These are phyloP conservation scores for Beauveria scarabaeidicola DNA, from an alignment of 2,329 filamentous ascomycete species.

Conservation along the genomic window DNA sequence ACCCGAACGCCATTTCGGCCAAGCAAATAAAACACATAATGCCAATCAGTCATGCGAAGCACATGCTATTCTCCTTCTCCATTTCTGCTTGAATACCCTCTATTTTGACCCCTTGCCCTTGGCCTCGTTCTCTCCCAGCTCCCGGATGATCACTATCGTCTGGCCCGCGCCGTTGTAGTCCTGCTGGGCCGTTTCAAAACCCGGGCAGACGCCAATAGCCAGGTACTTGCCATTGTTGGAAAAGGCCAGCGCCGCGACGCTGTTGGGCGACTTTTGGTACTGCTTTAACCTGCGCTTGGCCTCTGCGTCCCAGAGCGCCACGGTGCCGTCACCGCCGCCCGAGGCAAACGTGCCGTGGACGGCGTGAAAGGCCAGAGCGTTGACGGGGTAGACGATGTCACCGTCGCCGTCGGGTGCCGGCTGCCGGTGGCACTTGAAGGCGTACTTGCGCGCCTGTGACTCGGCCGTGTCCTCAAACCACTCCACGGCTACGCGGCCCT, in stretches of 20 bases:
- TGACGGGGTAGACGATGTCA: constrained; percentile 86
- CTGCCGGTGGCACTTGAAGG: constrained; percentile 96
- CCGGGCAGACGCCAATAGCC: constrained; percentile 73
- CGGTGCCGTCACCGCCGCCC: constrained; percentile 81
- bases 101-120: constrained; percentile 73
- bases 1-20: constrained; percentile 13
- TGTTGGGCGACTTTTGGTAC: constrained; percentile 76
- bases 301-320: constrained; percentile 88
- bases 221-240: constrained; percentile 68
- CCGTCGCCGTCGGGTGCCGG: constrained; percentile 52
- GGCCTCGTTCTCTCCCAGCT: constrained; percentile 79
- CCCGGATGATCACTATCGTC: constrained; percentile 71
- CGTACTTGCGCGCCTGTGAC: constrained; percentile 88
- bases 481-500: constrained; percentile 91
- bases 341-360: constrained; percentile 77
- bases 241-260: constrained; percentile 70
- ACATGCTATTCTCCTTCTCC: neutral
- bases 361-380: constrained; percentile 82
- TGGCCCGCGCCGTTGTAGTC: constrained; percentile 65
- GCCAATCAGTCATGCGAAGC: neutral
- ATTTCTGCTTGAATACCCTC: constrained; percentile 9
- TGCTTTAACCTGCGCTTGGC: constrained; percentile 84
- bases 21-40: constrained; percentile 3
- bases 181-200: constrained; percentile 81
- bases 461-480: constrained; percentile 90